These are phyloP conservation scores for Pseudogymnoascus sp. DNA, from an alignment of 2,329 filamentous ascomycete genomes.

Conservation along the genomic window DNA sequence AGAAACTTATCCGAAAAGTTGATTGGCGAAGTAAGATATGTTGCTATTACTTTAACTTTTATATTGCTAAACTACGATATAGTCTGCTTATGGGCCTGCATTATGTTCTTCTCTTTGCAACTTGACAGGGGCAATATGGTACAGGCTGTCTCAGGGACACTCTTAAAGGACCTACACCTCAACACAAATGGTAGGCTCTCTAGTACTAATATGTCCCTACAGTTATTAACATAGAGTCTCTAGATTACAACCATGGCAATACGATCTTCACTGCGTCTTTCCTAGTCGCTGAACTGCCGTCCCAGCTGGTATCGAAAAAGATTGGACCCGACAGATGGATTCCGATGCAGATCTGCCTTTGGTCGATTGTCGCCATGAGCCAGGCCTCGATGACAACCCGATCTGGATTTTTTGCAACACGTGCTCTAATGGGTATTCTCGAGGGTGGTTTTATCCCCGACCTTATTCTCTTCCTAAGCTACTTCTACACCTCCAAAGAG, in stretches of 20 bases:
- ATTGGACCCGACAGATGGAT: constrained; percentile 45
- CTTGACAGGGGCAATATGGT: constrained; percentile 33
- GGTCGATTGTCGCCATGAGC: constrained; percentile 33
- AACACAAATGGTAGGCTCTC: constrained; percentile 33
- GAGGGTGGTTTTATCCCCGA: constrained; percentile 58
- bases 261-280: constrained; percentile 37
- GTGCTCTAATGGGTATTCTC: constrained; percentile 44
- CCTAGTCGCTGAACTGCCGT: constrained; percentile 40
- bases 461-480: constrained; percentile 60
- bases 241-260: constrained; percentile 22
- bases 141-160: constrained; percentile 32
- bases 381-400: constrained; percentile 22
- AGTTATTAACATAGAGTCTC: neutral
- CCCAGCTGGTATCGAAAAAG: constrained; percentile 41
- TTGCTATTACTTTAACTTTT: neutral
- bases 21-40: constrained; percentile 24
- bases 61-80: neutral
- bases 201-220: neutral
- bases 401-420: constrained; percentile 34
- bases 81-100: constrained; percentile 20
- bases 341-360: constrained; percentile 35
- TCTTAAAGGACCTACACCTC: constrained; percentile 40
- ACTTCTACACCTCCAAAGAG: constrained; percentile 68
- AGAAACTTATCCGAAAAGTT: constrained; percentile 17
- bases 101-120: constrained; percentile 34